Base-by-base conservation (phyloP, 176 grass and related monocot species). In the Lolium rigidum region DNA sequence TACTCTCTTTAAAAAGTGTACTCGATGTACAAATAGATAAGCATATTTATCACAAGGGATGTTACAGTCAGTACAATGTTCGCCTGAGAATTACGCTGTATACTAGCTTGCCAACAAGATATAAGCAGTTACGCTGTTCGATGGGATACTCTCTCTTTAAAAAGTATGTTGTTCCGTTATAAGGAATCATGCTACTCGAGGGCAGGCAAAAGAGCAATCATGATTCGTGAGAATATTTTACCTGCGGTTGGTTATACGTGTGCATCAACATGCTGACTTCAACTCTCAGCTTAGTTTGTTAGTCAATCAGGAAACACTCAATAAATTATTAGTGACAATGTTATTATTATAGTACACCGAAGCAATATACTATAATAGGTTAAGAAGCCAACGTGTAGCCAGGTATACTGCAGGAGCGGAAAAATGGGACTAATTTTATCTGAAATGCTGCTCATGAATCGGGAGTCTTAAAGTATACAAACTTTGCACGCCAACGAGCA, bases 391-490 rank as follows among this genome's bases (percentile, higher is more conserved):
- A 54, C 72, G 71, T 63, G 55, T 70, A 64, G 44, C 2, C 31
- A 82, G 17, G 31, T 65, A 73, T 15, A 78, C 70, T 65, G 35
- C 46, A 65, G 58, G 50, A 70, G 70, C 9, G 8, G n/a, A 82
- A 86, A 70, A 31, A 82, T 46, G 78, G 11, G 44, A 46, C 50
- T 7, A 39, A 43, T 51, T 37, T 71, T 63, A 79, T 28, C 43
- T 82, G 63, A 90, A 70, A 70, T 83, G 35, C 17, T 86, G 54
- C 28, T 77, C 83, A 64, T 64, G 72, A 86, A 90, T 71, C 28
- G 14, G 8, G 10, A 62, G 79, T 78, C 62, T 70, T 86, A 86
- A 86, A 86, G 43, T 90, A 82, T 24, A 86, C 51, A 78, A n/a
- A 15, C 61, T 77, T 90, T 61, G 54, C 43, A 72, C 38, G 26